A percentile compares a stretch with the other conserved stretches of the same genome.
phyloP scores from a whole-genome alignment of 306 rosid species.

The Vachellia pachyceras region DNA sequence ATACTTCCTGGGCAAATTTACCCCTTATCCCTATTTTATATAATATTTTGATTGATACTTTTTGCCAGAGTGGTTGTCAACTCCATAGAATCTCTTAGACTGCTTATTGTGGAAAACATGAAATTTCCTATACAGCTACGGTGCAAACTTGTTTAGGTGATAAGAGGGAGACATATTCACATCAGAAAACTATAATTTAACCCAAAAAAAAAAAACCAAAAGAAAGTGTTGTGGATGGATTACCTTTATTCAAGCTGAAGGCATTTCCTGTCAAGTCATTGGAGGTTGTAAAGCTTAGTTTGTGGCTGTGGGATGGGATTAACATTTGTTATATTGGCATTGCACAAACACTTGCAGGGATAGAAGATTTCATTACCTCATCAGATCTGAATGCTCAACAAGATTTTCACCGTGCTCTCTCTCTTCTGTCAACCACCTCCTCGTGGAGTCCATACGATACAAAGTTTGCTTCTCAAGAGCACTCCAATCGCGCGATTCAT shows the following conservation, averaged over 20 bases:
- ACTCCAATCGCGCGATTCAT: constrained; percentile 26
- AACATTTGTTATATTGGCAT: not conserved
- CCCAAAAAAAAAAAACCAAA: not conserved
- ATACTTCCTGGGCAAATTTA: no score
- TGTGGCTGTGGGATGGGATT: not conserved
- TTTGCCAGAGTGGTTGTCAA: not conserved
- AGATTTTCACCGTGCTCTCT: constrained; percentile 87
- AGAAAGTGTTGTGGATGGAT: not conserved
- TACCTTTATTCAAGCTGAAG: not conserved
- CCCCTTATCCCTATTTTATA: no score
- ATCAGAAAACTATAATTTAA: not conserved
- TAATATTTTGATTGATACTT: not conserved
- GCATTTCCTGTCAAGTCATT: not conserved
- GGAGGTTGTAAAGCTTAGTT: not conserved
- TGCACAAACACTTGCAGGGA: constrained; percentile 52
- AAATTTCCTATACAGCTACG: not conserved
- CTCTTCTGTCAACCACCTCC: constrained; percentile 97
- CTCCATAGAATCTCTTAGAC: not conserved
- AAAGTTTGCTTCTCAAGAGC: constrained; percentile 46
- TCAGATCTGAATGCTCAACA: constrained; percentile 50
- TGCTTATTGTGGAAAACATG: not conserved
- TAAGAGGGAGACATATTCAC: not conserved
- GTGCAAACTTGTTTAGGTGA: not conserved
- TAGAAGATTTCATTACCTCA: constrained; percentile 57
- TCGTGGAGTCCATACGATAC: constrained; percentile 62